Base-by-base conservation (phyloP, 768 basidiomycete species). In the Astraeus odoratus region DNA sequence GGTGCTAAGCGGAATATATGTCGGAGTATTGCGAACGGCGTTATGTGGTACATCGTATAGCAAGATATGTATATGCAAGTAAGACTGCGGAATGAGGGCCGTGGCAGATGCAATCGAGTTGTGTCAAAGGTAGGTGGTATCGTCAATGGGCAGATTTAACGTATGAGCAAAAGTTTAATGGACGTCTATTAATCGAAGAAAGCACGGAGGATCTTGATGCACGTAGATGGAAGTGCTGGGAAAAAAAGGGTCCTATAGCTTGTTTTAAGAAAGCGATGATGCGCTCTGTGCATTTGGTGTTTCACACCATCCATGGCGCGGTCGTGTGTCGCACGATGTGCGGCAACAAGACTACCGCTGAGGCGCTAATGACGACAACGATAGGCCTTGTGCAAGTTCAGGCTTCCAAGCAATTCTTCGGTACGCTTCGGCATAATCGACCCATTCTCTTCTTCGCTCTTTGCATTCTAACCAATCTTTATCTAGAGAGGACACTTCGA, bases 371-470 rank as follows among this genome's bases (percentile, higher is more conserved):
- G 86, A 80, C 24, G 81, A 89, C 24, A 83, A 71, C 55, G 73
- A 72, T 42, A 91, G 72, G 41, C 81, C 88, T 61, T 86, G 83
- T 7, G 80, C 77, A 35, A 92, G 75, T 68, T 92, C 89, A n/a
- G 75, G 67, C 61, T 92, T 92, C 89, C 89, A 92, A 49, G 80
- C 75, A 31, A 92, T 61, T 54, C 89, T 71, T 56, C 73, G 67
- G 51, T 78, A 67, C 13, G 89, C 89, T 67, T 91, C 89, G 36
- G 81, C 78, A 56, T 83, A 89, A 65, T 90, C 87, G 55, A 92
- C 87, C 87, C 86, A 90, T 68, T 91, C 89, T 55, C 89, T 70
- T 62, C 71, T 73, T 50, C 89, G 80, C 69, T 92, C 88, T 52
- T 79, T 73, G 56, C 76, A 69, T 63, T 92, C 89, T 47, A 86